Evolutionary conservation across 345 rosid species (phyloP).

Genomic region (Garcia nutans): DNA sequence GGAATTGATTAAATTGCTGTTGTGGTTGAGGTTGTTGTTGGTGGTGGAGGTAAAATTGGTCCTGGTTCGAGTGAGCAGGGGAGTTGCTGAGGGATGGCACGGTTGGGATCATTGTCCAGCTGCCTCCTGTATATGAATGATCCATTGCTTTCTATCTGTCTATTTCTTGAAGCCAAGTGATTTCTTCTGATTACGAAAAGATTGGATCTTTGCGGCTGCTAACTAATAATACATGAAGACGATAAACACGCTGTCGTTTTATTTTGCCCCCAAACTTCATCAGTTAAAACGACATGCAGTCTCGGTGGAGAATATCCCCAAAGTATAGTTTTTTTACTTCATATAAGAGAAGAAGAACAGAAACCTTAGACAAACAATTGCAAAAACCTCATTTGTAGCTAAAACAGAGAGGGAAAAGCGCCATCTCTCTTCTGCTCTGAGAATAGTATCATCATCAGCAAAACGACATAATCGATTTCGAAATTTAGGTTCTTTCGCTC

Average conservation of each 20-base stretch:
- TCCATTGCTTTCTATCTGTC: conserved; percentile 17
- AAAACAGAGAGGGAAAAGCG: conserved; percentile 5
- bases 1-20: conserved; percentile 14
- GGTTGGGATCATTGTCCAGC: conserved; percentile 34
- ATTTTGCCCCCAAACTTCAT: not conserved
- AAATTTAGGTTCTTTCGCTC: conserved; percentile 2
- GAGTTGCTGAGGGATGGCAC: conserved; percentile 21
- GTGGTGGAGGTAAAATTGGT: conserved; percentile 23
- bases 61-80: conserved; percentile 30
- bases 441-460: not conserved
- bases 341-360: not conserved
- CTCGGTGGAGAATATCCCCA: not conserved
- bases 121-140: conserved; percentile 13
- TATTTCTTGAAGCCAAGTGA: not conserved
- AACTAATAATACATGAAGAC: not conserved
- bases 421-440: not conserved
- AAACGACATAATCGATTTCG: not conserved
- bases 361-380: not conserved
- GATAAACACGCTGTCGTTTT: not conserved
- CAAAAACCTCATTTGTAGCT: conserved; percentile 20
- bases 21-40: not conserved
- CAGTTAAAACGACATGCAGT: not conserved
- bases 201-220: not conserved
- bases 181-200: not conserved
- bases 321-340: not conserved